Base-by-base conservation (phyloP, 768 basidiomycete genomes). In the Kwoniella sp. region DNA sequence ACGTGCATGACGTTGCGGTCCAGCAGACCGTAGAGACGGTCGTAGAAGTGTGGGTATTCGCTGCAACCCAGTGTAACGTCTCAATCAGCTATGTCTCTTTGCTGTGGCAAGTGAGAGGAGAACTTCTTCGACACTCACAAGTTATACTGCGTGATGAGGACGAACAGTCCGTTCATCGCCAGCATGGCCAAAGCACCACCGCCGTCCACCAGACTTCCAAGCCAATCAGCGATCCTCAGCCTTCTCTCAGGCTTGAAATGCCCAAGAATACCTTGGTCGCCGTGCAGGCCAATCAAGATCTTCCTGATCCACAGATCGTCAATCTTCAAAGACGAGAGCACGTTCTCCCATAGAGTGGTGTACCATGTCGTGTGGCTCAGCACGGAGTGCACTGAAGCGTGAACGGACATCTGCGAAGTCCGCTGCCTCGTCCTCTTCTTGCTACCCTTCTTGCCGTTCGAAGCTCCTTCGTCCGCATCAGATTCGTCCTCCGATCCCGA, bases 11-110 rank as follows among this genome's bases (percentile, higher is more conserved):
- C 85, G 22, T 93, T 87, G 11, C 89, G 85, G 76, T 95, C 90
- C 22, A 98, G 85, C 78, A 97, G 90, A 0, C 88, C 85, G 77
- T 98, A 98, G 1, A 99, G 85, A 4, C 90, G 88, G 5, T 88
- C 90, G 82, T 96, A 99, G 82, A 99, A 97, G 12, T 88, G 89
- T 1, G 96, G 94, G 75, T 95, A 98, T 74, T 99, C 96, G 11
- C 95, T 97, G 74, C 1, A 30, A 59, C 34, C 9, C 20, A 17
- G 15, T 45, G 41, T 45, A 55, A 13, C 11, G 29, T 23, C 45
- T 5, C 20, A 20, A 9, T 45, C 41, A 45, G 41, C 41, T 20
- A 45, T 45, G 11, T 45, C 20, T 45, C 4, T 17, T 17, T 17
- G 3, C 20, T 45, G 11, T 17, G 0, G 11, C 34, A 2, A 54